Evolutionary conservation across 768 basidiomycete genomes (phyloP).

Genomic region (Mycena maculata): DNA sequence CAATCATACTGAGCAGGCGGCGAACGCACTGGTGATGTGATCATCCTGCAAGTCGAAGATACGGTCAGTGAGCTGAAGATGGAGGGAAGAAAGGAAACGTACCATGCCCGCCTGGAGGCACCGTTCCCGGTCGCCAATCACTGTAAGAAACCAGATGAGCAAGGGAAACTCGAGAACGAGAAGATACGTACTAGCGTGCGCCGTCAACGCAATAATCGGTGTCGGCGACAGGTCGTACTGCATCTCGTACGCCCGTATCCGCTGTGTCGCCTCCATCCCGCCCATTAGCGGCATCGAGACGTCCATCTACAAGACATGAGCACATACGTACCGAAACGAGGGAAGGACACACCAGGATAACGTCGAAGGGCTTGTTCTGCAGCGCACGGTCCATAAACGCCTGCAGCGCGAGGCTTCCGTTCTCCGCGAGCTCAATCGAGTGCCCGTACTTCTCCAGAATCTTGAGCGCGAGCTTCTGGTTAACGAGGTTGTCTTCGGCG

Average conservation of each 20-base stretch:
- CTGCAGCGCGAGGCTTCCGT: slow-evolving; percentile 93
- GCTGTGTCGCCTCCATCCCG: slow-evolving; percentile 96
- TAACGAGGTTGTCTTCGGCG: slow-evolving; percentile 96
- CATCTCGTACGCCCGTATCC: slow-evolving; percentile 88
- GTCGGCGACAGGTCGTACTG: slow-evolving; percentile 75
- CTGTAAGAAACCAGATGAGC: slow-evolving; percentile 48
- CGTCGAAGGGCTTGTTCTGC: slow-evolving; percentile 83
- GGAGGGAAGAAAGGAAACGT: background rate
- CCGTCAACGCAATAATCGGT: slow-evolving; percentile 96
- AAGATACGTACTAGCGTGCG: slow-evolving; percentile 88
- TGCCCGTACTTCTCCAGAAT: slow-evolving; percentile 97
- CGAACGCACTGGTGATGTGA: slow-evolving; percentile 63
- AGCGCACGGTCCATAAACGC: slow-evolving; percentile 85
- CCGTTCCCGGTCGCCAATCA: slow-evolving; percentile 89
- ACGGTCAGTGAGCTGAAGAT: slow-evolving; percentile 18
- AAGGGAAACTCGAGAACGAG: background rate
- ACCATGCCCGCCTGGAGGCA: slow-evolving; percentile 81
- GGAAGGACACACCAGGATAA: slow-evolving; percentile 81
- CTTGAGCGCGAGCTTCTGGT: slow-evolving; percentile 96
- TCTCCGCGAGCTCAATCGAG: slow-evolving; percentile 96
- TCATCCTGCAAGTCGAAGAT: slow-evolving; percentile 43
- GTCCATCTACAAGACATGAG: slow-evolving; percentile 77
- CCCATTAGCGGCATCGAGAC: slow-evolving; percentile 99
- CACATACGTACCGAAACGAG: background rate
- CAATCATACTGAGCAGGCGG: background rate